These are phyloP conservation scores for Physaria fendleri DNA, from an alignment of 345 rosid genomes.

Conservation along the genomic window DNA sequence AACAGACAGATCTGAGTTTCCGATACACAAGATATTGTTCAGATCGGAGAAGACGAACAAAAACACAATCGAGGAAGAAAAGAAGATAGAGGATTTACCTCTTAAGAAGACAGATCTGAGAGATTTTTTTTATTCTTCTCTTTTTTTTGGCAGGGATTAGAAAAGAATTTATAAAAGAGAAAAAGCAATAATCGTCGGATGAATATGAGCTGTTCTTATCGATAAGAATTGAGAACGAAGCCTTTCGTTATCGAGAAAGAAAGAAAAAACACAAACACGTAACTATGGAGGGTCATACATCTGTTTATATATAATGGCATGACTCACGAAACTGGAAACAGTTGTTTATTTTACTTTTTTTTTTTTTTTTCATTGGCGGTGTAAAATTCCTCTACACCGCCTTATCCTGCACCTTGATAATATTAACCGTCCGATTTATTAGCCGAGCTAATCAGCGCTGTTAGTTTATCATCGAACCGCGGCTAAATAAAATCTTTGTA, in stretches of 20 bases:
- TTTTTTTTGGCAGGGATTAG: not conserved
- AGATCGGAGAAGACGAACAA: slow-evolving; percentile 4
- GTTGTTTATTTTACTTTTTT: not conserved
- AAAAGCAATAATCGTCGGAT: not conserved
- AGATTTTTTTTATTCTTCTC: not conserved
- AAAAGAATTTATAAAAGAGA: not conserved
- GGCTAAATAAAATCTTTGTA: too few species aligned
- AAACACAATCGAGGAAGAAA: not conserved
- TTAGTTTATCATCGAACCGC: too few species aligned
- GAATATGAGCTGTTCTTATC: not conserved
- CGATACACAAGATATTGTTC: not conserved
- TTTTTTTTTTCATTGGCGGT: not conserved
- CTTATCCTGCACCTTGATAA: not conserved
- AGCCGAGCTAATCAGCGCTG: too few species aligned
- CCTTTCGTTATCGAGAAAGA: slow-evolving; percentile 7
- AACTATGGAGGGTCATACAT: slow-evolving; percentile 19
- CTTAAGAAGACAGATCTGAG: not conserved
- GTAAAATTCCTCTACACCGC: not conserved
- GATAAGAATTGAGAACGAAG: not conserved
- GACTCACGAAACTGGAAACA: slow-evolving; percentile 8
- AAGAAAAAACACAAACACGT: slow-evolving; percentile 16
- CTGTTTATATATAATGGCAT: not conserved
- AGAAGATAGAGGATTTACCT: slow-evolving; percentile 1
- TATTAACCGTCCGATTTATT: slow-evolving; percentile 9
- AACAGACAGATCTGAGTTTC: slow-evolving; percentile 10